Percentiles rank a stretch among this genome's conserved stretches.
phyloP scores from a whole-genome alignment of 2,329 filamentous ascomycete genomes.

The Harringtonia aguacate region DNA sequence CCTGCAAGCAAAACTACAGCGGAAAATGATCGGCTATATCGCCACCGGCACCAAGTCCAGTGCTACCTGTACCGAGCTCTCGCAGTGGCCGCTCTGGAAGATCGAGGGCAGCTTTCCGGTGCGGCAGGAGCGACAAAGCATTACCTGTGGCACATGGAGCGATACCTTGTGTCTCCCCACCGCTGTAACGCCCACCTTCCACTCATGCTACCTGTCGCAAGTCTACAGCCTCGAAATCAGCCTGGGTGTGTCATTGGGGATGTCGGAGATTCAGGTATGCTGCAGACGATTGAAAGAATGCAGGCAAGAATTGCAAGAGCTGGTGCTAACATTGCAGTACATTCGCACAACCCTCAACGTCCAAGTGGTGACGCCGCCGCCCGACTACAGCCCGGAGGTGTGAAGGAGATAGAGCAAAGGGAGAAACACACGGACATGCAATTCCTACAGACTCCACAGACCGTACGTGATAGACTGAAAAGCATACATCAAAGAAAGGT shows the following conservation, averaged over 20 bases:
- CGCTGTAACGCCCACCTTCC: slow-evolving; percentile 1
- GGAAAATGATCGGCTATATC: neutral
- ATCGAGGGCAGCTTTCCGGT: slow-evolving; percentile 2
- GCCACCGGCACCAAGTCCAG: neutral
- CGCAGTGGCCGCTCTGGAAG: slow-evolving; percentile 4
- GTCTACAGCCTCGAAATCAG: slow-evolving; percentile 5
- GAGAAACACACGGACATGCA: too few species aligned
- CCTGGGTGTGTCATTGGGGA: neutral
- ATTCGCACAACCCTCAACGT: neutral
- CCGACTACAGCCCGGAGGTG: neutral
- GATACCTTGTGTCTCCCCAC: neutral
- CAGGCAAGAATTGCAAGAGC: too few species aligned
- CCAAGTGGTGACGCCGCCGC: neutral
- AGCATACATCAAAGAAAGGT: too few species aligned
- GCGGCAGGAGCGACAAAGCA: neutral
- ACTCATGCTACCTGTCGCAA: slow-evolving; percentile 5
- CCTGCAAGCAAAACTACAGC: neutral
- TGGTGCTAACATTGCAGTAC: too few species aligned
- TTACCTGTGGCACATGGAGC: neutral
- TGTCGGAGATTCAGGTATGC: neutral
- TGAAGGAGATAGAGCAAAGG: too few species aligned
- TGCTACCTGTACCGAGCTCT: neutral
- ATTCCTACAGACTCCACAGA: too few species aligned
- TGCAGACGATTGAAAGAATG: too few species aligned
- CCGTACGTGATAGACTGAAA: too few species aligned